Base-by-base conservation (phyloP, 1,284 basidiomycete species). In the Irpex sp. region DNA sequence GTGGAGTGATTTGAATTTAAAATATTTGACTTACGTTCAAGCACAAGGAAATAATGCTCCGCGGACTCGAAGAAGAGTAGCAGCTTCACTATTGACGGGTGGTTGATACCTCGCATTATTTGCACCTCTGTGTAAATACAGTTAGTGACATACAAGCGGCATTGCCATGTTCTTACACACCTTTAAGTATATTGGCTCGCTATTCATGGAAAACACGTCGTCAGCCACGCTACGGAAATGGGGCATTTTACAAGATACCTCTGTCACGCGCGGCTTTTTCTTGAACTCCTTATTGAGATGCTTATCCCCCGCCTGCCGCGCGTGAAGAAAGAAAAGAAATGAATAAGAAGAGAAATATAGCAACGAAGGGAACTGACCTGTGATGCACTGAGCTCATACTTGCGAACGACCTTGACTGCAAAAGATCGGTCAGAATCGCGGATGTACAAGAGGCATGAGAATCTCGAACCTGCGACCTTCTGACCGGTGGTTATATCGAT, bases 141-240 rank as follows among this genome's bases (percentile, higher is more conserved):
- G 19, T 36, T 26, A n/a, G 52, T 58, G 65, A 62, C 31, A 58
- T 62, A 11, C 52, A 9, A 15, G 36, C 15, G 19, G 37, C 7
- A 21, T 17, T 5, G 5, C 17, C 15, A 38, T 38, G 60, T 61
- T 61, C 6, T 40, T n/a, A 69, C 77, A 55, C 62, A 86, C 91
- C 91, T 85, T 99, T 99, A 70, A 99, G 86, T 64, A 99, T 98
- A 75, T 98, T 98, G 66, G 96, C 91, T 68, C 97, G 93, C 96
- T 99, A 79, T 15, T 15, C 15, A 63, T 68, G 62, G 31, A 69
- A 67, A 67, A 69, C 67, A 62, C 73, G 70, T 57, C 64, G 67
- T 71, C 71, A 74, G 67, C 65, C 64, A 67, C 40, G 59, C 58
- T 55, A 9, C 51, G 4, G 56, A 60, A 61, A 44, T 55, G 70